Evolutionary conservation across 768 basidiomycete genomes (phyloP).

Genomic region (Russula ochroleuca): DNA sequence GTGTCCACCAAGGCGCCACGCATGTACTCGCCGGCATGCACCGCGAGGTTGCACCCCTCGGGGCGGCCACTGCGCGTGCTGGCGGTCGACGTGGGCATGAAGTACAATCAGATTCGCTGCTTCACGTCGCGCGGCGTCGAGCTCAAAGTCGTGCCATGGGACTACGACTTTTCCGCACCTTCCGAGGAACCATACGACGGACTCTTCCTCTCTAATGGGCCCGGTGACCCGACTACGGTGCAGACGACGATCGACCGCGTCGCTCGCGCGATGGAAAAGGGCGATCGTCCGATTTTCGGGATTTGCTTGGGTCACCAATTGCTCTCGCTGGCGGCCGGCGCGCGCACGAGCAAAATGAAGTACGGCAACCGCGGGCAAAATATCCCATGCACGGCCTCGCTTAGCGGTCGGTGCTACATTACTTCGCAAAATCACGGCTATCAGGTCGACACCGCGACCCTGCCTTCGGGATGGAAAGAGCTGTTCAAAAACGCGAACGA

Average conservation of each 20-base stretch:
- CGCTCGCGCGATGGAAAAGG: conserved; percentile 59
- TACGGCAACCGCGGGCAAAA: conserved; percentile 99
- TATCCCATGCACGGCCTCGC: conserved; percentile 91
- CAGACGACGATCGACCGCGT: conserved; percentile 66
- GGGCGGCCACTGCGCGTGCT: conserved; percentile 80
- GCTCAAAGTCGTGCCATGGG: conserved; percentile 96
- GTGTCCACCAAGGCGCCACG: conserved; percentile 74
- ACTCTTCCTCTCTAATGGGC: conserved; percentile 95
- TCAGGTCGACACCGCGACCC: conserved; percentile 78
- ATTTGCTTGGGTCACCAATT: conserved; percentile 99
- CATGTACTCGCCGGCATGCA: conserved; percentile 57
- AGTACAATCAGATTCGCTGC: conserved; percentile 98
- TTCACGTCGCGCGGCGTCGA: conserved; percentile 90
- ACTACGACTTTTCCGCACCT: conserved; percentile 74
- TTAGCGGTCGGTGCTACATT: conserved; percentile 96
- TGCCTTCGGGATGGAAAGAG: conserved; percentile 83
- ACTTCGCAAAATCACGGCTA: conserved; percentile 99
- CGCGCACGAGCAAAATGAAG: conserved; percentile 97
- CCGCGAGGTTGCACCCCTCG: conserved; percentile 65
- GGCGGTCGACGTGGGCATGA: conserved; percentile 98
- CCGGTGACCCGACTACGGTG: conserved; percentile 91
- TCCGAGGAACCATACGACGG: conserved; percentile 60
- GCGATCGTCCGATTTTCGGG: conserved; percentile 88
- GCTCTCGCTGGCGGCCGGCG: conserved; percentile 90
- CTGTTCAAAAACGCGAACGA: conserved; percentile 97